Conservation (phyloP, 768 basidiomycete genomes). For the Brasilioporus rufonigricans region DNA sequence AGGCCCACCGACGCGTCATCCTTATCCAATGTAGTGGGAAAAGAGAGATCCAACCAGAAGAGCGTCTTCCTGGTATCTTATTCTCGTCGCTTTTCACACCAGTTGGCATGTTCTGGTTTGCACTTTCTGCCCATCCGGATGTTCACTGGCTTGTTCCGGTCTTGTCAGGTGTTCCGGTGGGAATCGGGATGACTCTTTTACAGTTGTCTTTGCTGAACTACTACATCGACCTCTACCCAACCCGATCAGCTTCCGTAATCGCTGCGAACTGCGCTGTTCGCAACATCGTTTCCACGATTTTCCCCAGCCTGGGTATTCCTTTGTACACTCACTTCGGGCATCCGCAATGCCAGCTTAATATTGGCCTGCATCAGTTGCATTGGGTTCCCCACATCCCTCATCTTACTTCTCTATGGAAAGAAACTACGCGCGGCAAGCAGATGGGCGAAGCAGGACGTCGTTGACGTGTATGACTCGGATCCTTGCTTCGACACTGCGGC, state of each 20-base stretch:
- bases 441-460: constrained; percentile 20
- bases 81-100: constrained; percentile 20
- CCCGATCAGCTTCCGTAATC: constrained; percentile 22
- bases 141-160: constrained; percentile 22
- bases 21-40: constrained; percentile 16
- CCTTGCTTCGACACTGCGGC: background rate
- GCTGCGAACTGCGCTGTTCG: constrained; percentile 24
- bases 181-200: constrained; percentile 28
- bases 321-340: constrained; percentile 20
- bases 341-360: constrained; percentile 17
- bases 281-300: constrained; percentile 12
- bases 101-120: constrained; percentile 29
- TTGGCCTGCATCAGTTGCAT: constrained; percentile 22
- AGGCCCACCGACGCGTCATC: constrained; percentile 12
- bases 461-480: background rate
- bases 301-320: constrained; percentile 18
- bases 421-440: constrained; percentile 14
- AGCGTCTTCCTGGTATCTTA: constrained; percentile 19
- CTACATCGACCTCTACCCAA: constrained; percentile 28
- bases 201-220: constrained; percentile 25
- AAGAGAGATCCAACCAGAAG: constrained; percentile 19
- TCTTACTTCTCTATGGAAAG: constrained; percentile 15
- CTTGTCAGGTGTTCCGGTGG: constrained; percentile 26
- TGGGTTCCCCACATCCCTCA: constrained; percentile 16
- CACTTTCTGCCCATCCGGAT: constrained; percentile 19